Conservation (phyloP, 1,139 yeast genomes). For the Blastobotrys elegans region DNA sequence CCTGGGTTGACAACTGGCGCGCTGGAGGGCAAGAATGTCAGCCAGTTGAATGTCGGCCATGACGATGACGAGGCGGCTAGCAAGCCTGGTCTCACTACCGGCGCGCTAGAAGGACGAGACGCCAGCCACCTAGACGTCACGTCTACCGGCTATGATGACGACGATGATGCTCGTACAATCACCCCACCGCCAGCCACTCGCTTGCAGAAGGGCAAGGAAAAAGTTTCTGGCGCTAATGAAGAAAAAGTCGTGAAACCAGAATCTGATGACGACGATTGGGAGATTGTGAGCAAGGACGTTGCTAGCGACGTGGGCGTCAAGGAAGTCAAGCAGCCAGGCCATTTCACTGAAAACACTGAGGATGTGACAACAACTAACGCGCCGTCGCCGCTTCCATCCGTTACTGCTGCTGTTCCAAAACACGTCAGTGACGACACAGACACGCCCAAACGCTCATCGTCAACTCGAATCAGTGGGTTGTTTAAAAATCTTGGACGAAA, state of each 20-base stretch:
- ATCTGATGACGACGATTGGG: slow-evolving; percentile 10
- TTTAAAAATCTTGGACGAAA: slow-evolving; percentile 1
- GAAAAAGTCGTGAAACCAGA: background rate
- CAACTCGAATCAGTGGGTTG: slow-evolving; percentile 4
- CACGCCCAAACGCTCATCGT: background rate
- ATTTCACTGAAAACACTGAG: slow-evolving; percentile 4
- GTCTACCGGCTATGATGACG: background rate
- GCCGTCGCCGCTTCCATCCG: too few species aligned
- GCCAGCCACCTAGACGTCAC: background rate
- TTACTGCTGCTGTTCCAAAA: background rate
- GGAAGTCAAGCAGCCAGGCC: slow-evolving; percentile 5
- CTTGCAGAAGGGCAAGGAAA: slow-evolving; percentile 6
- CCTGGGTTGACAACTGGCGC: slow-evolving; percentile 2
- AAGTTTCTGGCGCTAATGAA: slow-evolving; percentile 1
- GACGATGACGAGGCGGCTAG: background rate
- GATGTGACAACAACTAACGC: too few species aligned
- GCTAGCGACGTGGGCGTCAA: slow-evolving; percentile 5
- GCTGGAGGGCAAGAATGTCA: slow-evolving; percentile 7
- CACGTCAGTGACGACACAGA: background rate
- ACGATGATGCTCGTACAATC: background rate
- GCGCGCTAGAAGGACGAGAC: slow-evolving; percentile 8
- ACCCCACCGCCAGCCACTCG: too few species aligned
- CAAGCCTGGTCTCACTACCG: slow-evolving; percentile 7
- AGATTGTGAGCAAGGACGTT: slow-evolving; percentile 12
- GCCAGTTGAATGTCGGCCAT: background rate